These are phyloP conservation scores for Paecilomyces niveus DNA, from an alignment of 2,329 filamentous ascomycete species.

Conservation along the genomic window DNA sequence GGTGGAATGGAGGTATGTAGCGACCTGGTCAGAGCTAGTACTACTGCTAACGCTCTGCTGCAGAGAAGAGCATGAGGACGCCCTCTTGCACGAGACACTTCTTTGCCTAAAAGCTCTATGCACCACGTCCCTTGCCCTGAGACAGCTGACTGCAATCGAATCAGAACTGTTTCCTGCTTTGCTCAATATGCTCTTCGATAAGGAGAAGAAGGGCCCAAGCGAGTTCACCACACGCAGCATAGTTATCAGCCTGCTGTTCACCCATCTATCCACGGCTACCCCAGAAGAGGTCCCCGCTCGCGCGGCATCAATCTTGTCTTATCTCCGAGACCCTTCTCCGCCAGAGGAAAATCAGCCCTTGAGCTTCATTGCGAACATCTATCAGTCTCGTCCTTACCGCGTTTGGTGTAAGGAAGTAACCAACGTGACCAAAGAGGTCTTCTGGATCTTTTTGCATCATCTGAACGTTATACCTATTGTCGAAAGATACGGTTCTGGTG, in stretches of 20 bases:
- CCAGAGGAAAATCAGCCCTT: conserved; percentile 70
- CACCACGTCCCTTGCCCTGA: conserved; percentile 79
- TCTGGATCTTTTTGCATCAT: conserved; percentile 97
- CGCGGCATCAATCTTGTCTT: conserved; percentile 66
- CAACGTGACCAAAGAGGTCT: conserved; percentile 94
- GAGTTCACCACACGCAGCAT: conserved; percentile 92
- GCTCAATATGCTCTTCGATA: conserved; percentile 84
- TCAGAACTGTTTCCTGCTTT: conserved; percentile 76
- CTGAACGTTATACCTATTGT: conserved; percentile 68
- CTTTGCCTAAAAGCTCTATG: conserved; percentile 91
- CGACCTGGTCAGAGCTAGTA: neutral
- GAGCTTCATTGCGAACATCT: conserved; percentile 84
- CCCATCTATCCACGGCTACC: conserved; percentile 67
- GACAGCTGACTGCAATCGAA: conserved; percentile 74
- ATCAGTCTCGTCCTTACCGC: conserved; percentile 77
- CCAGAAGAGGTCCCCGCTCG: conserved; percentile 58
- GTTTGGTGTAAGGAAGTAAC: conserved; percentile 90
- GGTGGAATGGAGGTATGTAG: conserved; percentile 81
- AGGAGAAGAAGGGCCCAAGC: conserved; percentile 95
- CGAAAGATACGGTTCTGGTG: conserved; percentile 23
- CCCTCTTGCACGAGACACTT: conserved; percentile 81
- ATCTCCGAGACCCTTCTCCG: conserved; percentile 71
- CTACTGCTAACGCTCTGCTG: neutral
- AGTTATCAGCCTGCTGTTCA: conserved; percentile 81
- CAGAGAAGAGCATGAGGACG: conserved; percentile 93